These are phyloP conservation scores for Sporisorium exsertum DNA, from an alignment of 1,284 basidiomycete species.

Conservation along the genomic window DNA sequence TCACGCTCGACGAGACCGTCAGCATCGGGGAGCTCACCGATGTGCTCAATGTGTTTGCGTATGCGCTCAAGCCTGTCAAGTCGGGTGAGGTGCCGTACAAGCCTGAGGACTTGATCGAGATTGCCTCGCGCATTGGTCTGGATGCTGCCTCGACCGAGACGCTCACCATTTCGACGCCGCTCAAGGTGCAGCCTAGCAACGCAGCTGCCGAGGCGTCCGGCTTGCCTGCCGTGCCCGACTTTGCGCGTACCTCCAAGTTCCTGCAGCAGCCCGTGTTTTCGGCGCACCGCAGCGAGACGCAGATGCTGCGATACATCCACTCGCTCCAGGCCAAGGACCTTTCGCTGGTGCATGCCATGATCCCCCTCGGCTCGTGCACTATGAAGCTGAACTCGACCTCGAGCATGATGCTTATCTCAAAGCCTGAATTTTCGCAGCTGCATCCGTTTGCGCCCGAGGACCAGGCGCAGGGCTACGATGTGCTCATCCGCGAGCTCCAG, in stretches of 20 bases:
- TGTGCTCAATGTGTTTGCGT: constrained; percentile 85
- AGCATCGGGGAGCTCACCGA: constrained; percentile 75
- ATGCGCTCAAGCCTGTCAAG: constrained; percentile 69
- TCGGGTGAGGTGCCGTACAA: constrained; percentile 60
- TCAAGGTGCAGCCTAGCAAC: constrained; percentile 29
- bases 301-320: constrained; percentile 91
- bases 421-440: constrained; percentile 87
- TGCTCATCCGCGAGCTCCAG: constrained; percentile 90
- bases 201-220: constrained; percentile 27
- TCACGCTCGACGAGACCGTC: constrained; percentile 93
- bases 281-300: constrained; percentile 94
- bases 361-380: constrained; percentile 83
- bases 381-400: constrained; percentile 73
- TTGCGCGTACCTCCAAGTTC: constrained; percentile 81
- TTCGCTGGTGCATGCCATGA: constrained; percentile 94
- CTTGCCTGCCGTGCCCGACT: constrained; percentile 67
- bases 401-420: constrained; percentile 94
- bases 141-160: constrained; percentile 51
- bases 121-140: constrained; percentile 53
- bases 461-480: constrained; percentile 88
- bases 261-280: constrained; percentile 88
- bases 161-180: constrained; percentile 48
- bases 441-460: constrained; percentile 93
- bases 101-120: constrained; percentile 54
- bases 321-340: constrained; percentile 94